These are phyloP conservation scores for Megacollybia platyphylla DNA, from an alignment of 1,284 basidiomycete genomes.

Conservation along the genomic window DNA sequence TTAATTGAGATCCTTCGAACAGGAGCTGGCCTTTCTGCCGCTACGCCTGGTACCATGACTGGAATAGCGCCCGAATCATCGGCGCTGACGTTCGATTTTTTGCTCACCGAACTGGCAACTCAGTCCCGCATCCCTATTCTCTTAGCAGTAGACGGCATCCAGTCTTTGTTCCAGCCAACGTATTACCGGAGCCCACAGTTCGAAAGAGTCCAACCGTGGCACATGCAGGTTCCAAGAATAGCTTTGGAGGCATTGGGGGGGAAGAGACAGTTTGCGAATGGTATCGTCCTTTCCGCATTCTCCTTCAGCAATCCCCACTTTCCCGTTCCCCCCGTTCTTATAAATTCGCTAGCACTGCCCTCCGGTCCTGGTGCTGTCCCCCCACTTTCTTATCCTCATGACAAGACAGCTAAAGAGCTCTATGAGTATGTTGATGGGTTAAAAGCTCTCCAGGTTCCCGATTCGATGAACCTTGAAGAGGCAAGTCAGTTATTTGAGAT, in stretches of 20 bases:
- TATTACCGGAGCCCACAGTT: constrained; percentile 76
- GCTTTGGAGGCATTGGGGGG: constrained; percentile 72
- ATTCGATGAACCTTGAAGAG: constrained; percentile 43
- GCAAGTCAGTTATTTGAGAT: constrained; percentile 58
- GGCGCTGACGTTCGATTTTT: no score
- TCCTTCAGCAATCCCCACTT: constrained; percentile 38
- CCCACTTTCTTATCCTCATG: constrained; percentile 30
- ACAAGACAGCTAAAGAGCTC: constrained; percentile 15
- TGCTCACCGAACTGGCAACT: constrained; percentile 46
- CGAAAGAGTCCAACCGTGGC: constrained; percentile 59
- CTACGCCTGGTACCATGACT: no score
- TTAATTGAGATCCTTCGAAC: constrained; percentile 46
- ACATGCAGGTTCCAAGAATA: constrained; percentile 72
- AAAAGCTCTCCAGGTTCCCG: constrained; percentile 40
- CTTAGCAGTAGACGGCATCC: constrained; percentile 11
- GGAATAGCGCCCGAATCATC: no score
- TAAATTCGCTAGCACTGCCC: constrained; percentile 28
- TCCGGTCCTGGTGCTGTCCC: no score
- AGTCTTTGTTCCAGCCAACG: constrained; percentile 28
- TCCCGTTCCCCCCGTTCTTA: constrained; percentile 43
- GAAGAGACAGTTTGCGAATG: constrained; percentile 53
- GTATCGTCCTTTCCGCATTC: constrained; percentile 57
- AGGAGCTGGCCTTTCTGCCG: constrained; percentile 21
- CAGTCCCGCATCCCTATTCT: constrained; percentile 9
- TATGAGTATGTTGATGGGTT: constrained; percentile 32